Evolutionary conservation across 2,329 filamentous ascomycete genomes (phyloP).

Genomic region (Truncatella angustata): DNA sequence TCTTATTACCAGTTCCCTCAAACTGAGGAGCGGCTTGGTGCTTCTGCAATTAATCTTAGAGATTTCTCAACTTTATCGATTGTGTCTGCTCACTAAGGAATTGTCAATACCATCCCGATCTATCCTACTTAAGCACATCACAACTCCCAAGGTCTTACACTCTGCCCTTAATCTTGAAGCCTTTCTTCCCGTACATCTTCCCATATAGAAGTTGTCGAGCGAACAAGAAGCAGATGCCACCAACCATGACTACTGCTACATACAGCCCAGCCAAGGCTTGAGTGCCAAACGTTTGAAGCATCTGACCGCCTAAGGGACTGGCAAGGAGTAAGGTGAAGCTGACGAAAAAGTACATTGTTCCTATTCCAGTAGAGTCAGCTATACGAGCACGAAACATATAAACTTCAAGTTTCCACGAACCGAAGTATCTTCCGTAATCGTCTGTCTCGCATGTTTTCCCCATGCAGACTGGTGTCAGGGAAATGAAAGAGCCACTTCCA

Average conservation of each 20-base stretch:
- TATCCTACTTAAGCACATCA: no score
- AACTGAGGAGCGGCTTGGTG: no score
- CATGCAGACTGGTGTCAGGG: conserved; percentile 67
- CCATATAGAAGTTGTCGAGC: not conserved
- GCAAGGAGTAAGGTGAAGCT: conserved; percentile 43
- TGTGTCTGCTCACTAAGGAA: no score
- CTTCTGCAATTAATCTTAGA: no score
- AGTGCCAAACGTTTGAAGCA: conserved; percentile 43
- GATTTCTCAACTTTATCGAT: no score
- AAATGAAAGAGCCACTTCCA: conserved; percentile 47
- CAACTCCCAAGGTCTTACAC: no score
- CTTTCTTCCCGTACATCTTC: not conserved
- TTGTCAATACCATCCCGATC: no score
- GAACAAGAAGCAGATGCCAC: conserved; percentile 28
- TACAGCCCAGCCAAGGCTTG: conserved; percentile 43
- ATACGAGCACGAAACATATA: conserved; percentile 44
- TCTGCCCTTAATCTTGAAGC: not conserved
- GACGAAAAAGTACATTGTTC: conserved; percentile 45
- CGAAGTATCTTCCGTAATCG: conserved; percentile 67
- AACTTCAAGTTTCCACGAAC: conserved; percentile 32
- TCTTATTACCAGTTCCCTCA: no score
- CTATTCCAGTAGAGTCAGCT: conserved; percentile 24
- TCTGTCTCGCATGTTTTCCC: conserved; percentile 67
- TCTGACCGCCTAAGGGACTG: conserved; percentile 42
- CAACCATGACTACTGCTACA: conserved; percentile 37